Base-by-base conservation (phyloP, 768 basidiomycete genomes). In the Boletellus ananas region DNA sequence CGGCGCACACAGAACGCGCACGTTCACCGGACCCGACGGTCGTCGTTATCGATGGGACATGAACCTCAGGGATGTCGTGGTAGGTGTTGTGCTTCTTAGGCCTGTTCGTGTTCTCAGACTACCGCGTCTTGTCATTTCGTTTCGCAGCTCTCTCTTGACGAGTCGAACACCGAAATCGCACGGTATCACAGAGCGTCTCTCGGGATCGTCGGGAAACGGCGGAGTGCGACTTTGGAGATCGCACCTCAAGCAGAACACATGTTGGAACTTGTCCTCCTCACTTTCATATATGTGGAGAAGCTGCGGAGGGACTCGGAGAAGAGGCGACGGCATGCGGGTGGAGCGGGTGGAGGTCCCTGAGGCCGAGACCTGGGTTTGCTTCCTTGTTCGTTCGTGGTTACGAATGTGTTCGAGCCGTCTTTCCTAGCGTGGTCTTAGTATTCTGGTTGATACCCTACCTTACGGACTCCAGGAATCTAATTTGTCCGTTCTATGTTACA, bases 1-100 rank as follows among this genome's bases (percentile, higher is more conserved):
- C 23, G 23, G 7, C 23, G 23, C 23, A 36, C 33, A n/a, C 31
- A 65, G 60, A 31, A 62, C 57, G 20, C 56, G 60, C 23, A 58
- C 63, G 1, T 72, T 73, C 48, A 61, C 44, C 4, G 72, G 64
- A 0, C 64, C 55, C 1, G 70, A 72, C 36, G 68, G 64, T 6
- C 63, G 50, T 21, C 56, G 50, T 38, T 72, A 71, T 35, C 58
- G 60, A 40, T 73, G 72, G 72, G 54, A 57, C 10, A 51, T 70
- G 44, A 1, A 51, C 17, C 1, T 1, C 2, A 20, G 43, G 12
- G 39, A 48, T 14, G 61, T 62, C 9, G 46, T 29, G 50, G 55
- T 66, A 4, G 17, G 61, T 34, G 13, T 20, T 11, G 44, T 36
- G n/a, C 9, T 1, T 33, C 23, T 37, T 18, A 8, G 11, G 7